A percentile compares a stretch with the other conserved stretches of the same genome.
Evolutionary conservation across 2,329 filamentous ascomycete species (phyloP).

Genomic region (Trichoderma guizhouense): DNA sequence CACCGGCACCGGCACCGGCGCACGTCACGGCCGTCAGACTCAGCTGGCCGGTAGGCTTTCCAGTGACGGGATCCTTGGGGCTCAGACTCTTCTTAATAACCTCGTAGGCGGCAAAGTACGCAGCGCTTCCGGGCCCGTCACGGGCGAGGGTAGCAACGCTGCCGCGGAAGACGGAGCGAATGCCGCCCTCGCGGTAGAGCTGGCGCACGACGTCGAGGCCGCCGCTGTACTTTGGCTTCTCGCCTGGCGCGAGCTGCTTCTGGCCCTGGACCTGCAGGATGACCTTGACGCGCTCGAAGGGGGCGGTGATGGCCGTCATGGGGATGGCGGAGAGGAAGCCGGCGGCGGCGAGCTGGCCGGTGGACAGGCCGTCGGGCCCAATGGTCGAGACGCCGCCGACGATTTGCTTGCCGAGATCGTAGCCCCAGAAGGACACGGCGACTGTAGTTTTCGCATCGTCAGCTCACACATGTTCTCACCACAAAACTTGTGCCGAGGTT

Average conservation of each 20-base stretch:
- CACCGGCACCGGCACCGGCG: constrained; percentile 84
- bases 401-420: constrained; percentile 90
- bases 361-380: constrained; percentile 68
- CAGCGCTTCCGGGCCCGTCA: constrained; percentile 88
- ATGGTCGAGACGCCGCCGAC: constrained; percentile 67
- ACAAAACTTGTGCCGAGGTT: background rate
- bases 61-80: constrained; percentile 71
- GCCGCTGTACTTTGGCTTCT: constrained; percentile 89
- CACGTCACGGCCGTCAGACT: constrained; percentile 78
- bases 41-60: constrained; percentile 71
- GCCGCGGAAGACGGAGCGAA: constrained; percentile 90
- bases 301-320: constrained; percentile 97
- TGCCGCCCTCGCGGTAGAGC: constrained; percentile 85
- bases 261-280: constrained; percentile 97
- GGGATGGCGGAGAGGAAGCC: constrained; percentile 98
- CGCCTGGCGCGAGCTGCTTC: constrained; percentile 79
- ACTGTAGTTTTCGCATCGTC: constrained; percentile 40
- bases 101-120: constrained; percentile 97
- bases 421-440: constrained; percentile 76
- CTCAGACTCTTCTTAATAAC: constrained; percentile 86
- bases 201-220: constrained; percentile 88
- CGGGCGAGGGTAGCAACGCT: constrained; percentile 86
- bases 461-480: background rate
- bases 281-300: constrained; percentile 98
- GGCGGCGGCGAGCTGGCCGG: constrained; percentile 83